Evolutionary conservation across 1,284 basidiomycete species (phyloP).

Genomic region (Boletus subluridellus): DNA sequence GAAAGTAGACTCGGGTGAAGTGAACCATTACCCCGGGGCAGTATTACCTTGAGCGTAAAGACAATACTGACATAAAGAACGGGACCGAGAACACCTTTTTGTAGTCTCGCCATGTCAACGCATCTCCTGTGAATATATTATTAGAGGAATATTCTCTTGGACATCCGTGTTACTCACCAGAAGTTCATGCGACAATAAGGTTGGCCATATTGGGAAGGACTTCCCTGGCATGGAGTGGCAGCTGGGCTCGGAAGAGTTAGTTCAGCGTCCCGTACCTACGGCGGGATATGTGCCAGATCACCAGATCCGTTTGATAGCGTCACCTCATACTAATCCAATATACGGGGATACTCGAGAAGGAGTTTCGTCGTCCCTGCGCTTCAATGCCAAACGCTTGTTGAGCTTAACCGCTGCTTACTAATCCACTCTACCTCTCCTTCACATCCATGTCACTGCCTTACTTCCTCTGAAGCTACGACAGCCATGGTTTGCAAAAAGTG

Average conservation of each 20-base stretch:
- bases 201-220: conserved; percentile 22
- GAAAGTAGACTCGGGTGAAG: conserved; percentile 18
- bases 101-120: conserved; percentile 60
- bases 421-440: conserved; percentile 3
- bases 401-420: conserved; percentile 15
- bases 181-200: conserved; percentile 29
- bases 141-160: conserved; percentile 28
- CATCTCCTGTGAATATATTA: conserved; percentile 32
- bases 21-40: conserved; percentile 20
- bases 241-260: conserved; percentile 7
- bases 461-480: conserved; percentile 11
- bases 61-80: conserved; percentile 44
- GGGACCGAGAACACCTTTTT: conserved; percentile 40
- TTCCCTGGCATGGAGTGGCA: not conserved
- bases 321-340: not conserved
- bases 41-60: conserved; percentile 38
- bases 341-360: not conserved
- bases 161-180: conserved; percentile 23
- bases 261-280: not conserved
- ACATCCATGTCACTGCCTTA: conserved; percentile 10
- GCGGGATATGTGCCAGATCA: not conserved
- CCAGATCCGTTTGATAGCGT: not conserved
- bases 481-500: conserved; percentile 75
- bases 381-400: not conserved
- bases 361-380: not conserved